These are phyloP conservation scores for Pseudogymnoascus sp. DNA, from an alignment of 2,329 filamentous ascomycete species.

Conservation along the genomic window DNA sequence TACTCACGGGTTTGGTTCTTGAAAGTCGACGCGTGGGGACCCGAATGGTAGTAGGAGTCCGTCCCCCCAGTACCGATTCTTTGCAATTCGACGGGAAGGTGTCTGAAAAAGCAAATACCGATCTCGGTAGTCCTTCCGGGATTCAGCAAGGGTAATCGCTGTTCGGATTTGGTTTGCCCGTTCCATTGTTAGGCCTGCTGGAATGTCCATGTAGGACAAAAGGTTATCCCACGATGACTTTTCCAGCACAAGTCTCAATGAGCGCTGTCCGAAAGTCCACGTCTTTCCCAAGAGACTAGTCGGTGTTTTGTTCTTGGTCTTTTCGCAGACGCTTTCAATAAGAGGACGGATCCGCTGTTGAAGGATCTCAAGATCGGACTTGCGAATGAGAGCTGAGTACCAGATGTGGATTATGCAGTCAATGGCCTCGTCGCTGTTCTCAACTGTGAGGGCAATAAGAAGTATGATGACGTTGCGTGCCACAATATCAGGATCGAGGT, in stretches of 20 bases:
- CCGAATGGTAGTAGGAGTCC: constrained; percentile 36
- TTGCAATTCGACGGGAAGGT: constrained; percentile 23
- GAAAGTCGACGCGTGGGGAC: constrained; percentile 24
- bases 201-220: constrained; percentile 21
- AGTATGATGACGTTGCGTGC: constrained; percentile 34
- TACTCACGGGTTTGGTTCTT: constrained; percentile 34
- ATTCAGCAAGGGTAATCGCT: constrained; percentile 23
- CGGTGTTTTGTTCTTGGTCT: constrained; percentile 24
- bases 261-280: constrained; percentile 10
- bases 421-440: background rate
- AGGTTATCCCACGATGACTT: constrained; percentile 28
- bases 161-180: constrained; percentile 22
- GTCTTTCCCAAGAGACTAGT: constrained; percentile 4
- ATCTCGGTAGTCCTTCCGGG: constrained; percentile 29
- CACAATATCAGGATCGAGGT: constrained; percentile 31
- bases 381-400: constrained; percentile 32
- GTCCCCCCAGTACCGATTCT: constrained; percentile 28
- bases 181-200: constrained; percentile 18
- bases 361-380: background rate
- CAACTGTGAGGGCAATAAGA: constrained; percentile 24
- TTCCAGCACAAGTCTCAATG: constrained; percentile 22
- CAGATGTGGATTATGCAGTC: constrained; percentile 31
- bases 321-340: constrained; percentile 28
- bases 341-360: constrained; percentile 13
- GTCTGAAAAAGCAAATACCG: constrained; percentile 20